Evolutionary conservation across 1,139 yeast species (phyloP), one percentile per base, ranked within the genome.

Genomic region (Yamadazyma atlantica): DNA sequence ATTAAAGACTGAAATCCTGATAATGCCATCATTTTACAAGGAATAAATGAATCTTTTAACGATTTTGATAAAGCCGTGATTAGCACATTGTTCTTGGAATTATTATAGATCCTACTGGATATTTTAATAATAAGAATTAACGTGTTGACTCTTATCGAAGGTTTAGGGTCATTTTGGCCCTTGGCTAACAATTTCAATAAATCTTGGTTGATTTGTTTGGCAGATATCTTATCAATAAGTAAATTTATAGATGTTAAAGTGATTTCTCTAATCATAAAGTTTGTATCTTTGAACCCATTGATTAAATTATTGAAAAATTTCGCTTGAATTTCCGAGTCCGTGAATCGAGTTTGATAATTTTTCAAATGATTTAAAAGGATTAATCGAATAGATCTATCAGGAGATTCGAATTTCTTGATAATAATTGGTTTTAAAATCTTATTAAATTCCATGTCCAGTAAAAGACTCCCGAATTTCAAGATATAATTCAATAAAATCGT

Each of bases 21-120:
- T 28, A 92, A 67, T 0, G 97, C 89, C 4, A 85, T 86, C 57
- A 84, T 62, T 46, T 95, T 75, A 16, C 95, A 80, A 8, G 86
- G 90, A 4, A 82, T 73, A 53, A 82, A 83, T 0, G 92, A 75
- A 57, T 92, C 98, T 51, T 82, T 82, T 38, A 92, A 69, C 0
- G 95, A 85, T 53, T 89, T 82, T 2, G 88, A 78, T 50, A 87
- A 84, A 0, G 97, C 97, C 1, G 97, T 88, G 7, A 89, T 82
- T 32, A 92, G 64, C 2, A 92, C 96, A 27, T 80, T 81, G 25
- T 83, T 72, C 44, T 83, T 70, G 2, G 87, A 78, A 15, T 63
- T 64, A 17, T 70, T 64, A 42, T 82, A 82, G 44, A 92, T 75
- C 44, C 73, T 66, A 23, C 73, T 64, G 0, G 96, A 82, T 23